phyloP scores from a whole-genome alignment of 768 basidiomycete genomes.

The Boletus pseudopeckii region DNA sequence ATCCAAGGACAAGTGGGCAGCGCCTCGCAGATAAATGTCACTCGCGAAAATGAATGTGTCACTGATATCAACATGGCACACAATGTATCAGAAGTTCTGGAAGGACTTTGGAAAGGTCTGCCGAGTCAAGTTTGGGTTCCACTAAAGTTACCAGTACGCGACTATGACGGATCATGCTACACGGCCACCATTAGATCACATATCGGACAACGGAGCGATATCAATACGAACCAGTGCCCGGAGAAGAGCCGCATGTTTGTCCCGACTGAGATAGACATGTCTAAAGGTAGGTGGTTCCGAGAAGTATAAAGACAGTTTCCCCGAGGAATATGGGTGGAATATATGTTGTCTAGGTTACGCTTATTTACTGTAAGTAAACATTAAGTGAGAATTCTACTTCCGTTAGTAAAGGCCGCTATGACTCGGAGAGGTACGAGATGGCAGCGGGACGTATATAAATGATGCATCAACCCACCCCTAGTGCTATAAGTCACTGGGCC shows the following conservation, averaged over 20 bases:
- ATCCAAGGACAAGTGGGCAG: not conserved
- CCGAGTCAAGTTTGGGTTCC: not conserved
- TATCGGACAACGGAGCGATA: not conserved
- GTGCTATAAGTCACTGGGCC: too few relatives aligned
- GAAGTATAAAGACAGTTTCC: not conserved
- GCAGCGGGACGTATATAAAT: too few relatives aligned
- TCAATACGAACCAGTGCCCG: not conserved
- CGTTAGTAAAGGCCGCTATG: too few relatives aligned
- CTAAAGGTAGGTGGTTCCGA: conserved; percentile 6
- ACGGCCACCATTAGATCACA: not conserved
- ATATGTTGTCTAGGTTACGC: too few relatives aligned
- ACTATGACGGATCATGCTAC: not conserved
- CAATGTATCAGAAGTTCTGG: not conserved
- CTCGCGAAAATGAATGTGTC: conserved; percentile 1
- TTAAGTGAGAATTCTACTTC: too few relatives aligned
- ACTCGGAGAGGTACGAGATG: too few relatives aligned
- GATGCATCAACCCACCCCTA: too few relatives aligned
- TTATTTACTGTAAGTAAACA: too few relatives aligned
- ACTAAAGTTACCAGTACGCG: not conserved
- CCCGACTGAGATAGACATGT: conserved; percentile 3
- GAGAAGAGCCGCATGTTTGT: not conserved
- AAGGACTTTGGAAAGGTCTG: not conserved
- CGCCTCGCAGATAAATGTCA: not conserved
- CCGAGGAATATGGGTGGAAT: not conserved
- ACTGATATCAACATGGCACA: not conserved